Base-by-base conservation (phyloP, 495 filamentous ascomycete genomes). In the Aspergillus kassunensis region DNA sequence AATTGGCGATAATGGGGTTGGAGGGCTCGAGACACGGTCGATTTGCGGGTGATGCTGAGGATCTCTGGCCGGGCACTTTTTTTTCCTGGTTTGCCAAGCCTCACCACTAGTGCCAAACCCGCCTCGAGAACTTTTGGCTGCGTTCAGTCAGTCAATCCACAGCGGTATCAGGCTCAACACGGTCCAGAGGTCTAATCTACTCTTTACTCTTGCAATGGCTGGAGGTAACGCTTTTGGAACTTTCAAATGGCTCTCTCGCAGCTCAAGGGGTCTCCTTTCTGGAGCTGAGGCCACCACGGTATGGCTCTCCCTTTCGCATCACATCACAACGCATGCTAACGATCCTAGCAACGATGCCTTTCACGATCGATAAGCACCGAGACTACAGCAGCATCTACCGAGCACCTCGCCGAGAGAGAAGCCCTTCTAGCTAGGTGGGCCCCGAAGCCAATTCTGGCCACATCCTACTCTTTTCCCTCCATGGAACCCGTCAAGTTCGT, bases 391-490 rank as follows among this genome's bases (percentile, higher is more conserved):
- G 43, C 33, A 7, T 34, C 62, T 13, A 44, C 59, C 41, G 52
- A 72, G 61, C 40, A 77, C 19, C 47, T 72, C 59, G 76, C 72
- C n/a, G n/a, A n/a, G 47, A 69, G 70, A 61, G 65, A 71, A 47
- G 51, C 57, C 53, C 62, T 52, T 53, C 51, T 56, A 39, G 53
- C 66, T 50, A 30, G 57, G 47, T 71, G 70, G 67, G 54, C 55
- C 42, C 53, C 53, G 20, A 40, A 53, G 39, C 67, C 63, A 21
- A 89, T 95, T 58, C 79, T 83, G 25, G 75, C 90, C 10, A 97
- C 93, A 42, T 80, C 95, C 73, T 87, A 97, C 82, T 71, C 77
- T 59, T 99, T 97, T 76, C 93, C 95, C 29, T 75, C 83, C 13
- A 84, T 97, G 75, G 90, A 96, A 67, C 93, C 93, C 19, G 65